Conservation (phyloP, 2,329 filamentous ascomycete species). For the Aspergillus neoniger region DNA sequence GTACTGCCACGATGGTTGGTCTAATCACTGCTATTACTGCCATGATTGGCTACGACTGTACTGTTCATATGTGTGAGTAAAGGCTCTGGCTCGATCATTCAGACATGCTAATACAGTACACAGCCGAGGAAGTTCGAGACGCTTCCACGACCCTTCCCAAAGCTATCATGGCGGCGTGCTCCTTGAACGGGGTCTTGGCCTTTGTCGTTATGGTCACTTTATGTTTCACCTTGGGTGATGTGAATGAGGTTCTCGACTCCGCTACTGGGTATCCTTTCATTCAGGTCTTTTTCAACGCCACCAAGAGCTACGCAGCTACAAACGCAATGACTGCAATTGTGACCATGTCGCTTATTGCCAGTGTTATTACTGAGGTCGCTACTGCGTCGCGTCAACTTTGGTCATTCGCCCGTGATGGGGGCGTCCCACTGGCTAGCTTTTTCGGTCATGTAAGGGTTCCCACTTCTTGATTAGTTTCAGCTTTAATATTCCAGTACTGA, state of each 20-base stretch:
- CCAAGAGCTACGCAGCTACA: constrained; percentile 42
- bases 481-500: not conserved
- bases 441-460: constrained; percentile 16
- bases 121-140: constrained; percentile 43
- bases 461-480: not conserved
- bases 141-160: constrained; percentile 39
- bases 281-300: constrained; percentile 36
- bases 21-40: not conserved
- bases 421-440: constrained; percentile 34
- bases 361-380: constrained; percentile 36
- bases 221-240: constrained; percentile 40
- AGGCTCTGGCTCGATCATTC: not conserved
- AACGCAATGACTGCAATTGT: constrained; percentile 50
- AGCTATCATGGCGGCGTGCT: constrained; percentile 40
- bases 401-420: constrained; percentile 49
- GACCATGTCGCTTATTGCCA: constrained; percentile 40
- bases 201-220: constrained; percentile 44
- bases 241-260: constrained; percentile 29
- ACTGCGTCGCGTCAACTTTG: constrained; percentile 41
- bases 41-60: constrained; percentile 3
- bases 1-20: constrained; percentile 44
- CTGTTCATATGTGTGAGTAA: constrained; percentile 1
- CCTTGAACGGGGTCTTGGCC: constrained; percentile 41
- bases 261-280: constrained; percentile 38
- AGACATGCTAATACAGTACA: not conserved